Evolutionary conservation across 2,329 filamentous ascomycete genomes (phyloP).

Genomic region (Xylaria multiplex): DNA sequence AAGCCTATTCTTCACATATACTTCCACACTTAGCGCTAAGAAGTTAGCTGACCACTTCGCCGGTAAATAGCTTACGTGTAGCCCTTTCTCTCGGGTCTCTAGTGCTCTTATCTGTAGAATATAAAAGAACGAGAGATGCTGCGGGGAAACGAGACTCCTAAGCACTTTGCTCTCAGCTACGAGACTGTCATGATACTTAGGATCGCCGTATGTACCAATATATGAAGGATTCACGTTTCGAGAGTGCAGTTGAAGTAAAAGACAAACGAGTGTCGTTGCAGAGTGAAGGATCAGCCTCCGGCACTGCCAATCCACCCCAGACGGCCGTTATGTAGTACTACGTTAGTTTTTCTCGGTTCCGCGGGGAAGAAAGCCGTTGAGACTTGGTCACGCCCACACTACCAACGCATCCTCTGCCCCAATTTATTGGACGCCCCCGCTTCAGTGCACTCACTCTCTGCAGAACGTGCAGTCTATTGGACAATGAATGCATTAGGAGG

Average conservation of each 20-base stretch:
- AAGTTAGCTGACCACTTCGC: not conserved
- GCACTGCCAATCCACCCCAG: conserved; percentile 31
- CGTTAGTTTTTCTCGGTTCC: conserved; percentile 29
- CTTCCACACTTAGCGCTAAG: not conserved
- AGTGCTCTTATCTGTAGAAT: not conserved
- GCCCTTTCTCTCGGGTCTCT: not conserved
- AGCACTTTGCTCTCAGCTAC: not conserved
- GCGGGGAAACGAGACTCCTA: not conserved
- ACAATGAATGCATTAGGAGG: conserved; percentile 1
- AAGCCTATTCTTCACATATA: not conserved
- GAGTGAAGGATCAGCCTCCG: conserved; percentile 2
- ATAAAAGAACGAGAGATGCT: not conserved
- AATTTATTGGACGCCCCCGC: conserved; percentile 16
- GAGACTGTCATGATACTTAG: too few relatives aligned
- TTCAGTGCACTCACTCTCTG: conserved; percentile 1
- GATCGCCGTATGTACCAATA: not conserved
- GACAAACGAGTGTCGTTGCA: not conserved
- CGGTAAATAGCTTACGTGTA: not conserved
- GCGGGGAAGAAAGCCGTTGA: conserved; percentile 35
- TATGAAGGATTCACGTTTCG: not conserved
- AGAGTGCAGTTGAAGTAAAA: not conserved
- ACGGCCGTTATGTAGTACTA: conserved; percentile 16
- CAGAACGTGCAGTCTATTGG: conserved; percentile 18
- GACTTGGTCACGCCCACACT: conserved; percentile 12
- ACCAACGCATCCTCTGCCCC: conserved; percentile 4